Evolutionary conservation across 129 eudicot genomes (phyloP), one percentile per base, ranked within the genome.

Genomic region (Flaveria trinervia): DNA sequence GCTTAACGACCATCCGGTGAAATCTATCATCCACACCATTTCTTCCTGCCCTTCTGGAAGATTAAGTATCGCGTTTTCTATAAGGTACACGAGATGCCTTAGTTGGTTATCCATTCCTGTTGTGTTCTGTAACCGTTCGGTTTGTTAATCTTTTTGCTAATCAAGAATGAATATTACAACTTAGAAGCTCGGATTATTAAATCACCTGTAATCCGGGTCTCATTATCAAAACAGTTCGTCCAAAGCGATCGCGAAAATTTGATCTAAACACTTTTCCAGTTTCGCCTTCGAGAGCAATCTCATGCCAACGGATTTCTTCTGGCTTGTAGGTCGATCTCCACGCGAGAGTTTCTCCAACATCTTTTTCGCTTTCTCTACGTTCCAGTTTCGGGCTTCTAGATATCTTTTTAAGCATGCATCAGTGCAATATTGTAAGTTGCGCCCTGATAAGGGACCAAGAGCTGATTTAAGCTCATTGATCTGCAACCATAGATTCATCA

Each of bases 21-120:
- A 92, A 85, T 92, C 97, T 49, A 92, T 89, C 39, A 92, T 68
- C 97, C 97, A 92, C 20, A 83, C 83, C 92, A 92, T 92, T 74
- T 92, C 95, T 78, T 92, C 92, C 70, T 92, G 96, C 10, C 90
- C 96, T 85, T 92, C 92, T 10, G 97, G 96, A 46, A 92, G 97
- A 80, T 92, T 87, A 54, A 89, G 85, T 67, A 92, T 87, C 7
- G 92, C 97, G 67, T 92, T 92, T 83, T 92, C 97, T 36, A 92
- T 69, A 59, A 92, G 83, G 81, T 92, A 92, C 46, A 92, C 97
- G 54, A 92, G 81, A 80, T 89, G 95, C 67, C 81, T 82, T 18
- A 92, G 85, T 77, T 92, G 89, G 83, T 87, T 87, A 55, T 92
- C 97, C 72, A 85, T 59, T 7, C 89, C 77, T 51, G 89, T 78